Conservation (phyloP, 768 basidiomycete species). For the Podaxis sp. region DNA sequence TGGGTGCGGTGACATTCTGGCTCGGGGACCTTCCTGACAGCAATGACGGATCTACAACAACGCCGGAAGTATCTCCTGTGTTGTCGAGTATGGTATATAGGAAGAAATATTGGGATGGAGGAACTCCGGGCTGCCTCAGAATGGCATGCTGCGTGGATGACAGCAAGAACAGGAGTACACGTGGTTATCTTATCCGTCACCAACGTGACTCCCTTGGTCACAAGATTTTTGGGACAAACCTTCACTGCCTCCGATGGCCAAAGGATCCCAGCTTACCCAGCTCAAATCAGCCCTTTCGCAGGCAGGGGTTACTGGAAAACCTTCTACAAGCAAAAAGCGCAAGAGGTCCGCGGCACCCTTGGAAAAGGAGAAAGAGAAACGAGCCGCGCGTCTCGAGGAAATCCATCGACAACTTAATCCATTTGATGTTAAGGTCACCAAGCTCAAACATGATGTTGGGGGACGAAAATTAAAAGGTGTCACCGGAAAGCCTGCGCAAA, state of each 20-base stretch:
- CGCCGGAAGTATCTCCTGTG: background rate
- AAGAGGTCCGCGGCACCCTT: constrained; percentile 48
- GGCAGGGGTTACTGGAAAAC: constrained; percentile 68
- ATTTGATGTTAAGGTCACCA: constrained; percentile 91
- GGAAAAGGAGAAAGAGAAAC: constrained; percentile 82
- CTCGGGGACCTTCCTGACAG: background rate
- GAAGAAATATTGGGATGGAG: background rate
- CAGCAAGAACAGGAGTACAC: background rate
- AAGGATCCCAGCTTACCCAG: constrained; percentile 87
- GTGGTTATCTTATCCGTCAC: constrained; percentile 10
- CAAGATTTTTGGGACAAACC: constrained; percentile 19
- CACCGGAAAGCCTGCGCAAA: constrained; percentile 78
- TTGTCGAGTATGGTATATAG: background rate
- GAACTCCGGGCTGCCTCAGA: background rate
- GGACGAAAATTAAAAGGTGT: constrained; percentile 84
- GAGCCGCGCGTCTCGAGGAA: constrained; percentile 71
- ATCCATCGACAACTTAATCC: constrained; percentile 88
- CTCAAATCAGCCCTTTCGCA: constrained; percentile 81
- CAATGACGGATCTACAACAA: background rate
- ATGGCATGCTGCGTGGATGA: background rate
- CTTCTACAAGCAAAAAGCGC: constrained; percentile 58
- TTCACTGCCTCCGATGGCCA: constrained; percentile 45
- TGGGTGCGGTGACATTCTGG: constrained; percentile 5
- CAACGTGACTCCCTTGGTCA: constrained; percentile 15
- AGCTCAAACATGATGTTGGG: constrained; percentile 89